Conservation (phyloP, 148 eudicot genomes). For the Amaranthus palmeri region DNA sequence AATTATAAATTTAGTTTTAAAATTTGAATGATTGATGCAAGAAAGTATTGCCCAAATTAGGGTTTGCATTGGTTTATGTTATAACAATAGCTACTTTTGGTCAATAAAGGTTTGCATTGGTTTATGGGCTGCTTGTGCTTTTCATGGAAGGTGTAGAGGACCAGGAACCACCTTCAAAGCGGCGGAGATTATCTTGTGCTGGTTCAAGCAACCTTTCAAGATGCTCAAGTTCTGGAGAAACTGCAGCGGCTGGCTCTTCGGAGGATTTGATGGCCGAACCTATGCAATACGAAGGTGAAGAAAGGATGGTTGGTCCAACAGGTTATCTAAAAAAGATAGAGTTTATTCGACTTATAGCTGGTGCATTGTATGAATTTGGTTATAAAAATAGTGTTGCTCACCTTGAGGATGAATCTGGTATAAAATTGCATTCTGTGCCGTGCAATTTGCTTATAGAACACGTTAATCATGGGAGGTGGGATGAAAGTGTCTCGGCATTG, state of each 20-base stretch:
- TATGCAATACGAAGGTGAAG: constrained; percentile 55
- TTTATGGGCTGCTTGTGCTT: constrained; percentile 55
- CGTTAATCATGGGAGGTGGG: constrained; percentile 72
- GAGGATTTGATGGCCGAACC: constrained; percentile 63
- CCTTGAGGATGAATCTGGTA: constrained; percentile 79
- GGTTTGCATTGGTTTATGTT: constrained; percentile 5
- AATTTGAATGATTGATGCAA: background rate
- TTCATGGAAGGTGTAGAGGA: constrained; percentile 68
- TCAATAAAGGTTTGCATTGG: constrained; percentile 13
- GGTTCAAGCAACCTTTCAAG: constrained; percentile 32
- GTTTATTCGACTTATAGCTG: constrained; percentile 58
- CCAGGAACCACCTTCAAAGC: constrained; percentile 56
- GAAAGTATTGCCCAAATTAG: background rate
- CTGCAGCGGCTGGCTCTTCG: constrained; percentile 30
- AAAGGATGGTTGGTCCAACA: constrained; percentile 59
- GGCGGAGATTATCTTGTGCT: constrained; percentile 40
- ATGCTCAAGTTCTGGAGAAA: constrained; percentile 29
- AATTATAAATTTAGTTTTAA: background rate
- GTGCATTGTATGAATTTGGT: constrained; percentile 77
- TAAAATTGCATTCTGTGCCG: constrained; percentile 47
- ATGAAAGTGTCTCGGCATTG: constrained; percentile 57
- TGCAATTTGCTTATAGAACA: constrained; percentile 60
- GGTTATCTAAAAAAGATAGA: constrained; percentile 63
- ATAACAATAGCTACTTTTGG: background rate
- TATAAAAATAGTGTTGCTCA: constrained; percentile 55